phyloP scores from a whole-genome alignment of 192 early-diverging fungal species.

The Endogone sp. region DNA sequence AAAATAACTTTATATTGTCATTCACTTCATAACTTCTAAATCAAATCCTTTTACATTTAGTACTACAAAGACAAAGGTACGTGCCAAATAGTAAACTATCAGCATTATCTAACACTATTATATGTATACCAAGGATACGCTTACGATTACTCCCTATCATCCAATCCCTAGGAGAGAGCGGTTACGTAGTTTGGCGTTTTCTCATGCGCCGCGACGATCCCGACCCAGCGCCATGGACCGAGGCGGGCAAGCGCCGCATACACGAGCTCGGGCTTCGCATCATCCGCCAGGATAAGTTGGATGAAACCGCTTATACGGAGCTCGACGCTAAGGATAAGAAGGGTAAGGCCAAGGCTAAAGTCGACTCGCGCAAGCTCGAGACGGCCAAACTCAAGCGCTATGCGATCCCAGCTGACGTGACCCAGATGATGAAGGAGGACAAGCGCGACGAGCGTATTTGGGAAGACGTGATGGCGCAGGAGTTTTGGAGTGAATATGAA shows the following conservation, averaged over 20 bases:
- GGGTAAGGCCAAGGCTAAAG: conserved; percentile 2
- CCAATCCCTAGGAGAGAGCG: conserved; percentile 19
- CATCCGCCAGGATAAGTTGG: too few relatives aligned
- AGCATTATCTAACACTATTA: not conserved
- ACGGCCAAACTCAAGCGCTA: conserved; percentile 5
- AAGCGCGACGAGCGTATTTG: conserved; percentile 24
- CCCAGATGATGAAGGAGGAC: conserved; percentile 20
- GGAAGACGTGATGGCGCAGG: conserved; percentile 17
- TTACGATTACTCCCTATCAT: not conserved
- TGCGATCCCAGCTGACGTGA: conserved; percentile 10
- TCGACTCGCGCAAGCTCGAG: not conserved
- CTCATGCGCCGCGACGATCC: conserved; percentile 59
- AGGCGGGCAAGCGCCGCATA: conserved; percentile 42
- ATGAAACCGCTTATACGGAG: too few relatives aligned
- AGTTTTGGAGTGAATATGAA: conserved; percentile 26
- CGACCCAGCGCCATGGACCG: conserved; percentile 61
- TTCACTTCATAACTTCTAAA: too few relatives aligned
- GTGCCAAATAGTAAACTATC: not conserved
- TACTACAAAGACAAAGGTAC: conserved; percentile 43
- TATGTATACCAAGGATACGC: not conserved
- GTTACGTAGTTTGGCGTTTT: conserved; percentile 58
- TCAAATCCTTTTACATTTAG: not conserved
- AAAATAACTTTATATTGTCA: too few relatives aligned
- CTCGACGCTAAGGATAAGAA: not conserved
- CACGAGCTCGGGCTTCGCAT: conserved; percentile 39